Conservation (phyloP, 2,329 filamentous ascomycete species). For the Talaromyces sp. region DNA sequence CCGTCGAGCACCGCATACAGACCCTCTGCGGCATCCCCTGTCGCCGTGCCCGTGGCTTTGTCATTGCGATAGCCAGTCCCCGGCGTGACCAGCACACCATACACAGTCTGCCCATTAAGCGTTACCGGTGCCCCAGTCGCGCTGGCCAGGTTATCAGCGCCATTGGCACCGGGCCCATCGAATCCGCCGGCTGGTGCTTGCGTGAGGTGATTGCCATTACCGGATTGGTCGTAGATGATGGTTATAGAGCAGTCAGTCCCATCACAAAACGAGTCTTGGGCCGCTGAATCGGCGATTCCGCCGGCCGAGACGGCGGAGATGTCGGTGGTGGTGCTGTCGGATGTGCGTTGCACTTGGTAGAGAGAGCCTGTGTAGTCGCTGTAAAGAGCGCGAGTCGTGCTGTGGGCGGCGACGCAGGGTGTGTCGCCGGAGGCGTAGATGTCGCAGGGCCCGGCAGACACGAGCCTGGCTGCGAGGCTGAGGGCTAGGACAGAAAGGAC, state of each 20-base stretch:
- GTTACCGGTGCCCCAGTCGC: conserved; percentile 57
- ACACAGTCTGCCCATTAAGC: conserved; percentile 55
- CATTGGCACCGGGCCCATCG: conserved; percentile 49
- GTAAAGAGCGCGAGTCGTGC: conserved; percentile 60
- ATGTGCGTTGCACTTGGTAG: conserved; percentile 56
- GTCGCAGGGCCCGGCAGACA: conserved; percentile 54
- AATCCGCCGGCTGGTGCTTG: conserved; percentile 54
- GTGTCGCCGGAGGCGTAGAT: conserved; percentile 54
- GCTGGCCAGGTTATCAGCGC: conserved; percentile 55
- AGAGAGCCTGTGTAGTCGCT: conserved; percentile 47
- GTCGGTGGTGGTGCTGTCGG: conserved; percentile 41
- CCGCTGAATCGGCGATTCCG: conserved; percentile 55
- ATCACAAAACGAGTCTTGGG: conserved; percentile 57
- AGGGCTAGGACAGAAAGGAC: conserved; percentile 20
- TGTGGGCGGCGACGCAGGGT: conserved; percentile 60
- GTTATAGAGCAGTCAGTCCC: conserved; percentile 58
- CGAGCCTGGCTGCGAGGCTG: conserved; percentile 35
- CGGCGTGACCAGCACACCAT: conserved; percentile 58
- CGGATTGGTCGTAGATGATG: conserved; percentile 62
- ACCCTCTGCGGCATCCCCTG: conserved; percentile 45
- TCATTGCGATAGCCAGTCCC: conserved; percentile 61
- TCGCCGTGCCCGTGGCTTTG: conserved; percentile 46
- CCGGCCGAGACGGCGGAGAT: conserved; percentile 52
- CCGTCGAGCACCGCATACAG: conserved; percentile 30
- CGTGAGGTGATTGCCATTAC: conserved; percentile 55